Evolutionary conservation across 2,329 filamentous ascomycete species (phyloP).

Genomic region (Fusarium solani-melongenae): DNA sequence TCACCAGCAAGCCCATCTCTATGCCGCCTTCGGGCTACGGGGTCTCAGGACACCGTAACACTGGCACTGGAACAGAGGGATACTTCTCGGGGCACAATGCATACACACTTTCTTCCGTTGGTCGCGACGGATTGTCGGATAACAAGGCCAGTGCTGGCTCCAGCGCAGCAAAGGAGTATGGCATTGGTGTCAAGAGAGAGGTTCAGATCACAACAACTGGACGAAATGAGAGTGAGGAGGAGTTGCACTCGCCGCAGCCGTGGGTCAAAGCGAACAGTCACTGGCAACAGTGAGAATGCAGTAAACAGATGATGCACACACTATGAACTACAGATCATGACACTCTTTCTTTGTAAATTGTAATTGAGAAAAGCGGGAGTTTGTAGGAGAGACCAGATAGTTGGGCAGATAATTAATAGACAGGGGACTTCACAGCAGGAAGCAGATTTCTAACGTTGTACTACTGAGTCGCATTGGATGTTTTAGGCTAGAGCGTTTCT

Average conservation of each 20-base stretch:
- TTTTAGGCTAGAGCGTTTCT: no score
- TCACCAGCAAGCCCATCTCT: slow-evolving; percentile 29
- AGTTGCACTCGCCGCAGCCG: slow-evolving; percentile 10
- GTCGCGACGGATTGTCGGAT: not conserved
- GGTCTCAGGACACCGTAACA: not conserved
- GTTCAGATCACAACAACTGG: slow-evolving; percentile 16
- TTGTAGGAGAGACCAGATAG: not conserved
- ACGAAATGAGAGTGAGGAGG: slow-evolving; percentile 31
- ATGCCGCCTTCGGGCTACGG: slow-evolving; percentile 22
- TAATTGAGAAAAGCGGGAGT: not conserved
- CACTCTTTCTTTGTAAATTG: not conserved
- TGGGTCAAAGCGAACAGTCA: not conserved
- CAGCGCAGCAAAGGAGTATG: not conserved
- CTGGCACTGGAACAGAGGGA: slow-evolving; percentile 32
- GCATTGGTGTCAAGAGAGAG: slow-evolving; percentile 18
- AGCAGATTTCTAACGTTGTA: not conserved
- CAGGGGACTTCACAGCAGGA: not conserved
- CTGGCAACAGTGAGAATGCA: not conserved
- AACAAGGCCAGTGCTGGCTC: not conserved
- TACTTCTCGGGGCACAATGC: slow-evolving; percentile 11
- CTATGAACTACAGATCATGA: not conserved
- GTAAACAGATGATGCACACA: not conserved
- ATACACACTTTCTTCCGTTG: slow-evolving; percentile 26
- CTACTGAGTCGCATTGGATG: not conserved
- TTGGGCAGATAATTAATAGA: not conserved